These are phyloP conservation scores for Penicillium riverlandense DNA, from an alignment of 495 filamentous ascomycete species.

Conservation along the genomic window DNA sequence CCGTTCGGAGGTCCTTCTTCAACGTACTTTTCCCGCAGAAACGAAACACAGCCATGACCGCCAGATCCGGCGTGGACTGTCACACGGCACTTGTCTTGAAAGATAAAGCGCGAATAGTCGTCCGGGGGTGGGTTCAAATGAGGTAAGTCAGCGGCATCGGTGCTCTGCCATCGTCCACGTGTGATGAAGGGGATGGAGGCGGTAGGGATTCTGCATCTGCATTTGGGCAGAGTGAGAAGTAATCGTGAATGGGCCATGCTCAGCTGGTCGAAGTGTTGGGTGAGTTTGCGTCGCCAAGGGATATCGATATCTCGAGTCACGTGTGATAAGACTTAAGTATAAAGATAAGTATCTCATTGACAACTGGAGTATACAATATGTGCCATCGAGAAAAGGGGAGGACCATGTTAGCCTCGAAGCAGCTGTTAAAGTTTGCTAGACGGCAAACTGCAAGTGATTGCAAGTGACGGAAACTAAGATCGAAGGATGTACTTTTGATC, in stretches of 20 bases:
- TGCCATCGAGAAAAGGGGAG: no score
- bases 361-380: no score
- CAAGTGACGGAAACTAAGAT: no score
- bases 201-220: neutral
- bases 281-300: neutral
- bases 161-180: conserved; percentile 28
- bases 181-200: conserved; percentile 20
- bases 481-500: no score
- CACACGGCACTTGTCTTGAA: conserved; percentile 77
- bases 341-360: no score
- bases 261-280: neutral
- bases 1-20: conserved; percentile 91
- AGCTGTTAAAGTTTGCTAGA: no score
- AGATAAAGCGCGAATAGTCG: conserved; percentile 74
- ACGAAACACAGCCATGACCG: conserved; percentile 89
- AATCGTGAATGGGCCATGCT: conserved; percentile 21
- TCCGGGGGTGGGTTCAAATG: conserved; percentile 72
- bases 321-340: neutral
- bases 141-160: conserved; percentile 34
- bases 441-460: no score
- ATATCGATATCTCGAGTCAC: neutral
- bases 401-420: no score
- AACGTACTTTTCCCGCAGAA: conserved; percentile 82
- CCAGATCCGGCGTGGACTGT: conserved; percentile 70
- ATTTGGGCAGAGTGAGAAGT: conserved; percentile 10